phyloP scores from a whole-genome alignment of 2,329 filamentous ascomycete genomes.

The Ophiostoma ulmi region DNA sequence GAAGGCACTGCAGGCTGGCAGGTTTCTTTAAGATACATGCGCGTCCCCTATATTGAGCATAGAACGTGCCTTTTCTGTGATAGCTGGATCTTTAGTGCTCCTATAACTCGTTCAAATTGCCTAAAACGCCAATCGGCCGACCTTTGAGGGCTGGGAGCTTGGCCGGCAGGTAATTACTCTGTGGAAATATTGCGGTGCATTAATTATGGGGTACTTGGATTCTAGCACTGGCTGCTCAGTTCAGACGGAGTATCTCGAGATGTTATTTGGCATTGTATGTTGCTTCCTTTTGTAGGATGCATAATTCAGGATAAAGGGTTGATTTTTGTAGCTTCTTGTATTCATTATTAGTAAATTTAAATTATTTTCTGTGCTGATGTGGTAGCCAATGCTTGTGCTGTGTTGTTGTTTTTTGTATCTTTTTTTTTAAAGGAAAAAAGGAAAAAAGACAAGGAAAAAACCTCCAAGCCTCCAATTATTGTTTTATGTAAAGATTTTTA shows the following conservation, averaged over 20 bases:
- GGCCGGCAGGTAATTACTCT: too few species aligned
- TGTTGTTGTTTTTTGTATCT: too few species aligned
- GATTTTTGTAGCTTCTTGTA: neutral
- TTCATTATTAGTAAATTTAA: neutral
- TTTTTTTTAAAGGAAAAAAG: too few species aligned
- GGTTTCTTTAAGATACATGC: neutral
- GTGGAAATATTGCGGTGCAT: neutral
- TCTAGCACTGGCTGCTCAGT: too few species aligned
- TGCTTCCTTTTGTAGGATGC: neutral
- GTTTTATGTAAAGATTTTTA: too few species aligned
- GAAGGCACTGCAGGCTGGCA: neutral
- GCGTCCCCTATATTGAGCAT: constrained; percentile 4
- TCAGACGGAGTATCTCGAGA: neutral
- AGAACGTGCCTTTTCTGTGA: too few species aligned
- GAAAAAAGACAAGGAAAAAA: too few species aligned
- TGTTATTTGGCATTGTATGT: neutral
- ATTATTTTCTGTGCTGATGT: neutral
- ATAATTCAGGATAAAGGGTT: too few species aligned
- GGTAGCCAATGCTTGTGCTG: too few species aligned
- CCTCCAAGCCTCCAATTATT: too few species aligned
- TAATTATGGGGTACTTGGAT: neutral
- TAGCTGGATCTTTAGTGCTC: neutral
- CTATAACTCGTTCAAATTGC: neutral
- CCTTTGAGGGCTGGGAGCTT: too few species aligned
- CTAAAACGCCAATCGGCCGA: too few species aligned